Percentiles rank a stretch among this genome's conserved stretches.
phyloP scores from a whole-genome alignment of 805 yeast species.

The Maudiozyma saulgeensis region DNA sequence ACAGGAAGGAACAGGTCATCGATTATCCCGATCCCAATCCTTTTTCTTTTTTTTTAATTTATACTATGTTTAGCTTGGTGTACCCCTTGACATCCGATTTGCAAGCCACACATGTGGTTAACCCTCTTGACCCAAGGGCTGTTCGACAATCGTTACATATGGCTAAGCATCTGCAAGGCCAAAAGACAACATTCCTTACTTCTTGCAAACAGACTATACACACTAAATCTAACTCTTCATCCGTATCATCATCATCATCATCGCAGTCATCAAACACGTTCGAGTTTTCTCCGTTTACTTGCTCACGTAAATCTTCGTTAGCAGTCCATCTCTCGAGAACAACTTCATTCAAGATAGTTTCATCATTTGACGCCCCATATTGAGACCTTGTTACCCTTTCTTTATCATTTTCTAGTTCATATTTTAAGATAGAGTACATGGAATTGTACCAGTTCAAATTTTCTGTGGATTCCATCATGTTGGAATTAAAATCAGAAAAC shows the following conservation, averaged over 20 bases:
- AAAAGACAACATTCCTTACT: slow-evolving; percentile 65
- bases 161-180: slow-evolving; percentile 92
- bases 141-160: slow-evolving; percentile 78
- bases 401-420: slow-evolving; percentile 15
- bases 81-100: slow-evolving; percentile 58
- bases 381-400: slow-evolving; percentile 30
- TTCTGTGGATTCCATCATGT: slow-evolving; percentile 11
- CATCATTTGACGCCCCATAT: slow-evolving; percentile 24
- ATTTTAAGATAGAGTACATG: slow-evolving; percentile 22
- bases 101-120: slow-evolving; percentile 78
- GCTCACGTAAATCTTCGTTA: not conserved
- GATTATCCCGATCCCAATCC: no score
- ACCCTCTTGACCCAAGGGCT: slow-evolving; percentile 60
- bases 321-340: slow-evolving; percentile 10
- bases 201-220: slow-evolving; percentile 80
- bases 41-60: not conserved
- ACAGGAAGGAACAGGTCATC: not conserved
- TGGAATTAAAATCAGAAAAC: slow-evolving; percentile 3
- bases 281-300: not conserved
- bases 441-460: slow-evolving; percentile 22
- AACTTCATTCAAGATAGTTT: slow-evolving; percentile 24
- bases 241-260: slow-evolving; percentile 2
- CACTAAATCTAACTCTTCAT: slow-evolving; percentile 31
- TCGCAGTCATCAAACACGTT: not conserved
- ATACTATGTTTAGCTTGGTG: slow-evolving; percentile 28